phyloP scores from a whole-genome alignment of 1,139 yeast species.

The Yamadazyma epiphylla region DNA sequence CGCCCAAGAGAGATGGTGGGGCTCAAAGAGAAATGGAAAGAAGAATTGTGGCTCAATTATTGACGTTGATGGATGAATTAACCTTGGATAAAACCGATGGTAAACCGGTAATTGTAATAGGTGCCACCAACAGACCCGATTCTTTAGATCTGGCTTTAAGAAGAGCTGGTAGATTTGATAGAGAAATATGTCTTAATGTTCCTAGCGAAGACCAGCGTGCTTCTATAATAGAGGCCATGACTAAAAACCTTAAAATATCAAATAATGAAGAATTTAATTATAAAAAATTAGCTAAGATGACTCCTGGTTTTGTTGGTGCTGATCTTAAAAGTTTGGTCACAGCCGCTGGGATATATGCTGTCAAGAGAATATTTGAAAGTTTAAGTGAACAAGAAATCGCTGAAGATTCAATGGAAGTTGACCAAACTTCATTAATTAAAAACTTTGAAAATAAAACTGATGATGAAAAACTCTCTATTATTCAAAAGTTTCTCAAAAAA shows the following conservation, averaged over 20 bases:
- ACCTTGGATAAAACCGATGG: slow-evolving; percentile 86
- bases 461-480: slow-evolving; percentile 52
- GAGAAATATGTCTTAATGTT: slow-evolving; percentile 66
- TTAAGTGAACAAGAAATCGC: slow-evolving; percentile 28
- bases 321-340: slow-evolving; percentile 91
- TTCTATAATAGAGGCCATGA: slow-evolving; percentile 73
- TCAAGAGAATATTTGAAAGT: slow-evolving; percentile 75
- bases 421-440: slow-evolving; percentile 16
- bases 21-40: slow-evolving; percentile 99
- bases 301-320: slow-evolving; percentile 99
- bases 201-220: slow-evolving; percentile 85
- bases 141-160: slow-evolving; percentile 46
- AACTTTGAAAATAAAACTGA: slow-evolving; percentile 30
- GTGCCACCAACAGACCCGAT: slow-evolving; percentile 50
- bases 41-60: slow-evolving; percentile 89
- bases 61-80: slow-evolving; percentile 92
- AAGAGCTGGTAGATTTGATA: slow-evolving; percentile 47
- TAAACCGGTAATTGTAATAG: slow-evolving; percentile 68
- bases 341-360: slow-evolving; percentile 94
- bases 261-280: slow-evolving; percentile 66
- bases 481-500: slow-evolving; percentile 64
- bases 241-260: slow-evolving; percentile 54
- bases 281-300: slow-evolving; percentile 73
- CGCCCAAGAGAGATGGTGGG: slow-evolving; percentile 94
- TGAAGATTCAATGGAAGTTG: slow-evolving; percentile 42